These are phyloP conservation scores for Saprolegnia diclina DNA, from an alignment of 352 stramenopile genomes.

Conservation along the genomic window DNA sequence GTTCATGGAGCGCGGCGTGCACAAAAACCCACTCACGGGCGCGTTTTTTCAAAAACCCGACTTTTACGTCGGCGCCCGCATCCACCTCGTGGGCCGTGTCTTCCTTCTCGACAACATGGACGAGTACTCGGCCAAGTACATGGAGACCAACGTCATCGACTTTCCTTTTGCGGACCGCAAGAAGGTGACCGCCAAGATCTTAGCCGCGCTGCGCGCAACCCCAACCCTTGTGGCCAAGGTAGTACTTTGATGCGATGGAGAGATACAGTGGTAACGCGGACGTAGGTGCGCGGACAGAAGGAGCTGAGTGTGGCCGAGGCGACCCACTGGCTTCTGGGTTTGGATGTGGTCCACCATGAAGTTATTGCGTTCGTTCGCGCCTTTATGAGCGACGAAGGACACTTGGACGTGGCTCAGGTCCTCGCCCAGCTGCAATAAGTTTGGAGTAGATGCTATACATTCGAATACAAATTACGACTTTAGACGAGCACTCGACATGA, in stretches of 20 bases:
- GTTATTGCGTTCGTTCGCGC: constrained; percentile 18
- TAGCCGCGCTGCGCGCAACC: background rate
- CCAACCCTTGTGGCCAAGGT: background rate
- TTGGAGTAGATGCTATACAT: no score
- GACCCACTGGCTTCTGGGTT: background rate
- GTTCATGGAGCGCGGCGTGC: constrained; percentile 39
- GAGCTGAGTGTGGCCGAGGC: constrained; percentile 7
- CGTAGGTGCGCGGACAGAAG: background rate
- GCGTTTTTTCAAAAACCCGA: constrained; percentile 53
- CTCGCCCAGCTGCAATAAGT: constrained; percentile 1
- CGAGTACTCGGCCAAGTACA: constrained; percentile 79
- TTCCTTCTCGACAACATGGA: constrained; percentile 82
- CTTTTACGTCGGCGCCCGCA: constrained; percentile 65
- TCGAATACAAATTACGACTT: no score
- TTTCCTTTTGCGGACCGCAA: constrained; percentile 35
- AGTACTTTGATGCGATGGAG: background rate
- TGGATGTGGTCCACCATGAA: constrained; percentile 13
- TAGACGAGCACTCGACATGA: constrained; percentile 5
- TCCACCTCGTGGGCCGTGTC: constrained; percentile 55
- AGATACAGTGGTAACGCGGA: background rate
- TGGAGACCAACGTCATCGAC: constrained; percentile 54
- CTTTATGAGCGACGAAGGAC: constrained; percentile 1
- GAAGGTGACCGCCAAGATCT: background rate
- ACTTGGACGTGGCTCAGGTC: constrained; percentile 16
- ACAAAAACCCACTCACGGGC: constrained; percentile 23